phyloP scores from a whole-genome alignment of 805 yeast species.

The Starmerella bombi region DNA sequence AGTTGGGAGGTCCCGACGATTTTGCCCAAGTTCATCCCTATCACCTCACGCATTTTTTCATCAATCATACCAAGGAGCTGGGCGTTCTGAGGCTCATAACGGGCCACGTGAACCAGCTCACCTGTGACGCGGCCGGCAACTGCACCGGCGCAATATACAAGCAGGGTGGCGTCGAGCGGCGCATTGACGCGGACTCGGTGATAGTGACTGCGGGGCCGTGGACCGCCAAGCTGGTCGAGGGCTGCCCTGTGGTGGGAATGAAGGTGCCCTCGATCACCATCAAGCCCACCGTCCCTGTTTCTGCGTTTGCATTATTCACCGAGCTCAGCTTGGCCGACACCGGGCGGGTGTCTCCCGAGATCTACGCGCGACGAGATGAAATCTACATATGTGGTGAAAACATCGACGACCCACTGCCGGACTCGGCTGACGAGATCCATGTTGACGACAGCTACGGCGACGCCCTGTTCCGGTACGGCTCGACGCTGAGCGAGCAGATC shows the following conservation, averaged over 20 bases:
- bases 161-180: slow-evolving; percentile 23
- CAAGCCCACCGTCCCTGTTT: slow-evolving; percentile 66
- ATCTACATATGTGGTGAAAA: slow-evolving; percentile 97
- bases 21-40: slow-evolving; percentile 97
- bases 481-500: slow-evolving; percentile 57
- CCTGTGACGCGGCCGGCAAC: slow-evolving; percentile 49
- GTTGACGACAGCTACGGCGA: slow-evolving; percentile 81
- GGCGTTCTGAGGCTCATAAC: slow-evolving; percentile 74
- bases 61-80: slow-evolving; percentile 65
- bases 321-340: slow-evolving; percentile 56
- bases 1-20: slow-evolving; percentile 68
- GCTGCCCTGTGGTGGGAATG: slow-evolving; percentile 86
- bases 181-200: slow-evolving; percentile 57
- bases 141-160: slow-evolving; percentile 61
- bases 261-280: slow-evolving; percentile 92
- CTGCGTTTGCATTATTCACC: slow-evolving; percentile 89
- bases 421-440: slow-evolving; percentile 84
- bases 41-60: slow-evolving; percentile 72
- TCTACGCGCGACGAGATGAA: slow-evolving; percentile 90
- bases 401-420: slow-evolving; percentile 78
- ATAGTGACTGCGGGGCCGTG: slow-evolving; percentile 89
- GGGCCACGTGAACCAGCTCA: slow-evolving; percentile 67
- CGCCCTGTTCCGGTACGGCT: slow-evolving; percentile 67
- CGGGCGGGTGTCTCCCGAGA: slow-evolving; percentile 77
- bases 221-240: slow-evolving; percentile 82